These are phyloP conservation scores for Begonia fuchsioides DNA, from an alignment of 306 rosid genomes.

Conservation along the genomic window DNA sequence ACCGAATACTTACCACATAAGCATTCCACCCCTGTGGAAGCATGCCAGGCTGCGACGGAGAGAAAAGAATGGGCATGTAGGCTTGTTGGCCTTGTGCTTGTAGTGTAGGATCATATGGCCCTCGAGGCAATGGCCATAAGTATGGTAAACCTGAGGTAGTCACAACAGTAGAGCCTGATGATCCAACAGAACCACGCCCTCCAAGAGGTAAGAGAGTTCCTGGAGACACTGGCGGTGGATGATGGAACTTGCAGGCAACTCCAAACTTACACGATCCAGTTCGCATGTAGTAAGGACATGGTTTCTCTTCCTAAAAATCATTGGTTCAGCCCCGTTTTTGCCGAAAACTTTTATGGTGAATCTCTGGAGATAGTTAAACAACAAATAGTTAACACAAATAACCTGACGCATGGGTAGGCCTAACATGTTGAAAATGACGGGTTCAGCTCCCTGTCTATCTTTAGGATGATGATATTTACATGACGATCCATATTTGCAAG, in stretches of 20 bases:
- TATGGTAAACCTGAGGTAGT: constrained; percentile 53
- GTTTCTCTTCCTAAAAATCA: constrained; percentile 58
- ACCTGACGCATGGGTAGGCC: constrained; percentile 97
- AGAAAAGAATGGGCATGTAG: constrained; percentile 48
- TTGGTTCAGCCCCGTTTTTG: too few relatives aligned
- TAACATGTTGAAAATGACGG: constrained; percentile 55
- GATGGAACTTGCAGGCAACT: constrained; percentile 88
- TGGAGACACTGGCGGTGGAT: constrained; percentile 53
- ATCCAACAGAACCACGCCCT: constrained; percentile 33
- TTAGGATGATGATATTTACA: constrained; percentile 95
- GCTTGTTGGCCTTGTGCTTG: constrained; percentile 37
- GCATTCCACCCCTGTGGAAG: constrained; percentile 65
- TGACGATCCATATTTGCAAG: constrained; percentile 88
- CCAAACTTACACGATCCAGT: constrained; percentile 85
- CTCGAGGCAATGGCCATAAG: constrained; percentile 57
- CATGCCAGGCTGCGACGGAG: constrained; percentile 64
- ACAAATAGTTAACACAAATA: background rate
- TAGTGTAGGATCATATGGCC: constrained; percentile 44
- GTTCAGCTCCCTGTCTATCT: constrained; percentile 93
- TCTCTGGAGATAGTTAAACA: background rate
- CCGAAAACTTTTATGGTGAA: too few relatives aligned
- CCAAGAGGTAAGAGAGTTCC: constrained; percentile 31
- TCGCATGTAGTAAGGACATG: constrained; percentile 82
- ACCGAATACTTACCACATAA: constrained; percentile 56
- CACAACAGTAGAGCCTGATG: constrained; percentile 31